Base-by-base conservation (phyloP, 176 grass and related monocot species). In the Carex kokanica region DNA sequence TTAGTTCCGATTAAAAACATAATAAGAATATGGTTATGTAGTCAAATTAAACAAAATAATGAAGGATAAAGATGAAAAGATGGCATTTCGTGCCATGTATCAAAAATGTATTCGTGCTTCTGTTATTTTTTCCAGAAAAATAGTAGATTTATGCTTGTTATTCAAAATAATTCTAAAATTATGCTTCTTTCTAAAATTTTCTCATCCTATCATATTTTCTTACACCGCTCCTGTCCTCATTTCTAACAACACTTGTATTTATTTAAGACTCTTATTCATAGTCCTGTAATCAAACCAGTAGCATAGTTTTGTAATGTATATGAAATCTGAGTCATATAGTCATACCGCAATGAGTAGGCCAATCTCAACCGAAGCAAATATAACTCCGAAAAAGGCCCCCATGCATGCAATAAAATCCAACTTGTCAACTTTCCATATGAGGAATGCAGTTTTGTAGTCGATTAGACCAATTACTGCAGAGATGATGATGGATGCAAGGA, bases 351-450 rank as follows among this genome's bases (percentile, higher is more conserved):
- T 93, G 80, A 99, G 79, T 41, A 98, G 91, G 59, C 96, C 96
- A 79, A 93, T 93, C 83, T 99, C 96, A 16, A 99, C 96, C 0
- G 91, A 93, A 72, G 78, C 66, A 40, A 99, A 95, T 41, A 99
- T 80, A 43, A 95, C 93, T 52, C 96, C 96, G 0, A 95, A 86
- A 81, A 99, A 99, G 59, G 96, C 96, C 85, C 96, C 96, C 91
- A 95, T 95, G 82, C 93, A 99, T 16, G 96, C 93, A 52, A 99
- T 86, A 31, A 99, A 95, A 83, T 99, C 96, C 63, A 99, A 85
- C 60, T 99, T 99, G 71, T 99, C 96, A 57, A 99, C 86, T 83
- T 99, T 95, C 96, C 96, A 99, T 45, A 93, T 99, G 41, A 99
- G 91, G 80, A 84, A 86, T 83, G 89, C 93, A 24, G 96, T 91